Conservation (phyloP, 352 stramenopile genomes). For the Thraustotheca clavata region DNA sequence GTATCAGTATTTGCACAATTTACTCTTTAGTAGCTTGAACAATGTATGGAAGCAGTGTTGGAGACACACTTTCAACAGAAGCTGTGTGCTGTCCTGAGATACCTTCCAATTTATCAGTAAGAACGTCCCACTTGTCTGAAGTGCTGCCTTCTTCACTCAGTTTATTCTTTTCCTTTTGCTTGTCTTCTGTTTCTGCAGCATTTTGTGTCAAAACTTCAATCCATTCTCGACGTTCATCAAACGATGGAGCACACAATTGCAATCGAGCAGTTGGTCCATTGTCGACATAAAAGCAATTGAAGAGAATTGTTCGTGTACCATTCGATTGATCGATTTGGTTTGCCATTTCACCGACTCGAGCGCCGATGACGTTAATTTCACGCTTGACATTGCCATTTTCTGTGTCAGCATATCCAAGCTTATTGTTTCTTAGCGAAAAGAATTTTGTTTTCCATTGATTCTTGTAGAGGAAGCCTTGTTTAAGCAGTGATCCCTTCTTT, state of each 20-base stretch:
- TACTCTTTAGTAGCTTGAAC: constrained; percentile 82
- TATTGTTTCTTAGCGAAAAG: constrained; percentile 84
- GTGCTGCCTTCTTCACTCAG: constrained; percentile 43
- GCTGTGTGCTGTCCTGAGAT: constrained; percentile 71
- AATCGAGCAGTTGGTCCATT: constrained; percentile 70
- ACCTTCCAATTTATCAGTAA: constrained; percentile 67
- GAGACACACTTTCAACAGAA: constrained; percentile 45
- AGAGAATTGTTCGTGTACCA: constrained; percentile 70
- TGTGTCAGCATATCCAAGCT: constrained; percentile 67
- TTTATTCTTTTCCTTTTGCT: constrained; percentile 30
- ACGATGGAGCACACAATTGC: constrained; percentile 70
- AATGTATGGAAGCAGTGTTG: constrained; percentile 66
- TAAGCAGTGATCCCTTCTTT: constrained; percentile 80
- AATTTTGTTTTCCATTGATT: constrained; percentile 85
- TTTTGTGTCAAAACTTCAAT: constrained; percentile 83
- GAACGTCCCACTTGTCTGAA: constrained; percentile 58
- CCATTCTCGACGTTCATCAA: constrained; percentile 84
- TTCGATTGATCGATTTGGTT: constrained; percentile 87
- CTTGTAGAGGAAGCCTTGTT: constrained; percentile 87
- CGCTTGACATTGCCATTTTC: constrained; percentile 79
- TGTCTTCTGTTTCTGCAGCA: constrained; percentile 65
- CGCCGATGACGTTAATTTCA: constrained; percentile 82
- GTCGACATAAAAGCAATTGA: constrained; percentile 82
- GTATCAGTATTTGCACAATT: constrained; percentile 25
- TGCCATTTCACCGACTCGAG: constrained; percentile 65